Evolutionary conservation across 768 basidiomycete species (phyloP).

Genomic region (Termitomyces sp.): DNA sequence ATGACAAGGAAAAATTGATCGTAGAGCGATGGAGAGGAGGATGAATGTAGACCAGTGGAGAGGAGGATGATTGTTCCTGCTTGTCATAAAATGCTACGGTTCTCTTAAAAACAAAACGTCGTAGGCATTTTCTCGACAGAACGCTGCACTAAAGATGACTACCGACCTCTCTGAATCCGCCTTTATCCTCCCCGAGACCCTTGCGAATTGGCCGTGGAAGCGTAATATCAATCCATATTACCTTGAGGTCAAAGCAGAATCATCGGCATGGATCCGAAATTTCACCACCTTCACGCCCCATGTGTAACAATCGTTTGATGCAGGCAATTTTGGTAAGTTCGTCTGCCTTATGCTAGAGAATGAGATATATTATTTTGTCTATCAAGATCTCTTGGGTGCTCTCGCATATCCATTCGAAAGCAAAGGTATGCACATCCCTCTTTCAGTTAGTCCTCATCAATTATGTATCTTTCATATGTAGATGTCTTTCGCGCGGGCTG

Average conservation of each 20-base stretch:
- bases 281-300: conserved; percentile 29
- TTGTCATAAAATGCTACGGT: too few species aligned
- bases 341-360: too few species aligned
- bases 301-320: conserved; percentile 32
- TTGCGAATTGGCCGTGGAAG: conserved; percentile 38
- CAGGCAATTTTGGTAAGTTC: not conserved
- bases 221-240: conserved; percentile 34
- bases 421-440: not conserved
- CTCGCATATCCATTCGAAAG: too few species aligned
- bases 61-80: not conserved
- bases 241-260: conserved; percentile 10
- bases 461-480: not conserved
- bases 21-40: too few species aligned
- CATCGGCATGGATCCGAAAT: conserved; percentile 19
- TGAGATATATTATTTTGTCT: too few species aligned
- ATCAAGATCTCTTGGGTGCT: too few species aligned
- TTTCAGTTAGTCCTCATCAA: not conserved
- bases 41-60: too few species aligned
- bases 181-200: conserved; percentile 17
- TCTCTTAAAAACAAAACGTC: not conserved
- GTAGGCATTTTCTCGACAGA: not conserved
- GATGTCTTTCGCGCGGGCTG: not conserved
- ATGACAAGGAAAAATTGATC: too few species aligned
- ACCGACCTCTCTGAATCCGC: not conserved
- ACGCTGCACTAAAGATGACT: not conserved